Evolutionary conservation across 2,329 filamentous ascomycete species (phyloP).

Genomic region (Pestalotiopsis sp.): DNA sequence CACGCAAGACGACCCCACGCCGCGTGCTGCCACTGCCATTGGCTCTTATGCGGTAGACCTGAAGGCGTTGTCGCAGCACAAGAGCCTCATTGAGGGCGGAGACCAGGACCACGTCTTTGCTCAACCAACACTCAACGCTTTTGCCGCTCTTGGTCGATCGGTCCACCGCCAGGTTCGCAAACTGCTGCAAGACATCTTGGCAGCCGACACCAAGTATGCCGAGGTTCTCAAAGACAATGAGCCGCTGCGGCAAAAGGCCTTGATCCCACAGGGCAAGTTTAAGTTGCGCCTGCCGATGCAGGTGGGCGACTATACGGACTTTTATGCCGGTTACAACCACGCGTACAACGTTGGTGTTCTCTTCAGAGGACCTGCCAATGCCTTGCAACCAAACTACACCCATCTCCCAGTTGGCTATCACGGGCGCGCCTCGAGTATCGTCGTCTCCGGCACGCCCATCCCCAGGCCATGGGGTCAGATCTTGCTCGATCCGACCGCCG

Average conservation of each 20-base stretch:
- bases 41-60: conserved; percentile 75
- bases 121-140: conserved; percentile 69
- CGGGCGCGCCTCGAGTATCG: conserved; percentile 74
- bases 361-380: conserved; percentile 73
- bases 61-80: conserved; percentile 37
- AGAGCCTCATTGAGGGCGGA: conserved; percentile 23
- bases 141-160: conserved; percentile 71
- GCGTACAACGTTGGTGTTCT: conserved; percentile 70
- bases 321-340: conserved; percentile 81
- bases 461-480: conserved; percentile 78
- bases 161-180: conserved; percentile 70
- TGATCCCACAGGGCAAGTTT: conserved; percentile 63
- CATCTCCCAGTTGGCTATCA: conserved; percentile 84
- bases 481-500: conserved; percentile 63
- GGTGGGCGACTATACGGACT: conserved; percentile 85
- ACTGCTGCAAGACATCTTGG: conserved; percentile 70
- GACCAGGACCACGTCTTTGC: conserved; percentile 59
- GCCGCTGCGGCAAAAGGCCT: conserved; percentile 55
- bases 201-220: conserved; percentile 59
- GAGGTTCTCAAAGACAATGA: conserved; percentile 66
- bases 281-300: conserved; percentile 74
- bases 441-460: conserved; percentile 74
- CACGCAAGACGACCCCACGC: conserved; percentile 56
- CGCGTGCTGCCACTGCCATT: conserved; percentile 71
- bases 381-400: conserved; percentile 80